Evolutionary conservation across 2,329 filamentous ascomycete genomes (phyloP).

Genomic region (Colletotrichum lentis): DNA sequence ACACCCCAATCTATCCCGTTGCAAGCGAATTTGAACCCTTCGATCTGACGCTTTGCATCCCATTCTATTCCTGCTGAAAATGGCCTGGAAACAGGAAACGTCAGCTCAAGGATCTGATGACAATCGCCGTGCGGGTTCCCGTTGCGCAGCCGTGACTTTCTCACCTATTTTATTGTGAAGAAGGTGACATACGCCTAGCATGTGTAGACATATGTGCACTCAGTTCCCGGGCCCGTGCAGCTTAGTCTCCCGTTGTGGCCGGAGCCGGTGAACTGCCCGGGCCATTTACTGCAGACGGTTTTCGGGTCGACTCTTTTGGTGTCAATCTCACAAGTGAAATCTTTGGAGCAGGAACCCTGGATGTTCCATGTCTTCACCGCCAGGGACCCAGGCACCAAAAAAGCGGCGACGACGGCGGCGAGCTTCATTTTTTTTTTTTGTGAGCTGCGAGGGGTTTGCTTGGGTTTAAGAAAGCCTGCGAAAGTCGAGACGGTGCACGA

Average conservation of each 20-base stretch:
- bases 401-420: not conserved
- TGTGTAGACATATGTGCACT: slow-evolving; percentile 15
- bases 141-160: no score
- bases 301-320: slow-evolving; percentile 4
- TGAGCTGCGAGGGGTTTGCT: not conserved
- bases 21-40: no score
- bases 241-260: not conserved
- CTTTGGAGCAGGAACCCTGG: slow-evolving; percentile 7
- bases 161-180: no score
- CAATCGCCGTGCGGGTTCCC: no score
- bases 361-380: not conserved
- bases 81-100: no score
- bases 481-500: not conserved
- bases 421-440: slow-evolving; percentile 19
- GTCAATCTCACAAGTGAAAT: slow-evolving; percentile 6
- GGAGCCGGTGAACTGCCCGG: not conserved
- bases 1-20: no score
- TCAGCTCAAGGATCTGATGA: no score
- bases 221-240: not conserved
- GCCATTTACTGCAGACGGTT: not conserved
- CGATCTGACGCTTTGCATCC: no score
- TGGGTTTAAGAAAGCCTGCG: not conserved
- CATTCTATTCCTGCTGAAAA: no score
- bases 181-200: not conserved
- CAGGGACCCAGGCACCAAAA: not conserved